These are phyloP conservation scores for Fusarium scirpi DNA, from an alignment of 2,329 filamentous ascomycete species.

Conservation along the genomic window DNA sequence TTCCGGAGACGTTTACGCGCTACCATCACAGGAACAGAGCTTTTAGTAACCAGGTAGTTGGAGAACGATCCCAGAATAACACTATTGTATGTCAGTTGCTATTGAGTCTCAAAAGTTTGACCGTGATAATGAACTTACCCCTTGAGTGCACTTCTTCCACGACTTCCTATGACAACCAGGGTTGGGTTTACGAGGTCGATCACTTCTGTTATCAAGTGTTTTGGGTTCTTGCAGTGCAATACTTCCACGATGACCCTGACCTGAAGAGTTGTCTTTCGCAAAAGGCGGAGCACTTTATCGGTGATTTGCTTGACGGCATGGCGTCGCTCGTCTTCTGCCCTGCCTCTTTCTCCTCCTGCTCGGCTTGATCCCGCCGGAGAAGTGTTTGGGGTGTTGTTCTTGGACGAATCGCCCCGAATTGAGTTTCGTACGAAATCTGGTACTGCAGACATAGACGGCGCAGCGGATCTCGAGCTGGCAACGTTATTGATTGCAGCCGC, in stretches of 20 bases:
- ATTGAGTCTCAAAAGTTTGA: background rate
- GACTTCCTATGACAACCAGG: slow-evolving; percentile 90
- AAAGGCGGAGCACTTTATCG: slow-evolving; percentile 82
- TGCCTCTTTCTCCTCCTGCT: slow-evolving; percentile 65
- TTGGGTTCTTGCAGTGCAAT: slow-evolving; percentile 97
- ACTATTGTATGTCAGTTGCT: slow-evolving; percentile 62
- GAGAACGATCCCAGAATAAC: slow-evolving; percentile 96
- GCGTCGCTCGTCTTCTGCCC: slow-evolving; percentile 81
- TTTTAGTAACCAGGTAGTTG: slow-evolving; percentile 97
- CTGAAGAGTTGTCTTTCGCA: slow-evolving; percentile 92
- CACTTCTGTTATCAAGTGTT: slow-evolving; percentile 95
- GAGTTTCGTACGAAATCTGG: slow-evolving; percentile 51
- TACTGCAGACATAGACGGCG: slow-evolving; percentile 50
- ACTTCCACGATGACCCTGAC: slow-evolving; percentile 95
- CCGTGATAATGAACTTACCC: slow-evolving; percentile 70
- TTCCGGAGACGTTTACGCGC: slow-evolving; percentile 90
- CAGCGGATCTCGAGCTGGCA: slow-evolving; percentile 55
- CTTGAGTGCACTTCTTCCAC: slow-evolving; percentile 91
- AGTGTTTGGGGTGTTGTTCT: slow-evolving; percentile 52
- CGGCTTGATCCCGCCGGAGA: slow-evolving; percentile 63
- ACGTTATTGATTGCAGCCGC: slow-evolving; percentile 77
- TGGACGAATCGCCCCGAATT: slow-evolving; percentile 50
- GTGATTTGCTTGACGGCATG: slow-evolving; percentile 87
- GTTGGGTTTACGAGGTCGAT: slow-evolving; percentile 94
- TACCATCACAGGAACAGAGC: slow-evolving; percentile 97